Percentiles rank a stretch among this genome's conserved stretches.
Conservation (phyloP, 441 rosid genomes). For the Bruguiera hainesii region DNA sequence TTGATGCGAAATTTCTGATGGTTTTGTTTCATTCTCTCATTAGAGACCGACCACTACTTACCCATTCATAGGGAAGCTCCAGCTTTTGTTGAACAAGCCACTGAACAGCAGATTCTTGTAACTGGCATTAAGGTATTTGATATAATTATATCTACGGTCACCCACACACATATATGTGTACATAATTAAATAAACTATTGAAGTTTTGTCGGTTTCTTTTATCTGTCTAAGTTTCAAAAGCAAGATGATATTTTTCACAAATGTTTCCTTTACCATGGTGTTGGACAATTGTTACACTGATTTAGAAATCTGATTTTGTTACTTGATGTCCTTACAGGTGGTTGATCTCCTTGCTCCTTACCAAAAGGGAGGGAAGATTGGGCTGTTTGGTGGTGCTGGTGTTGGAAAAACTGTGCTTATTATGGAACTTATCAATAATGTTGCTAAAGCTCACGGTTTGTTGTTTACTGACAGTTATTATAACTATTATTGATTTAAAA, state of each 20-base stretch:
- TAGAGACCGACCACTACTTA: slow-evolving; percentile 82
- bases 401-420: slow-evolving; percentile 96
- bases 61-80: slow-evolving; percentile 98
- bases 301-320: not conserved
- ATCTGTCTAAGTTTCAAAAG: no score
- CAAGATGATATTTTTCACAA: no score
- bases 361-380: slow-evolving; percentile 95
- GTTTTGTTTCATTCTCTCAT: slow-evolving; percentile 6
- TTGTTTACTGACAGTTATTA: not conserved
- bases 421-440: slow-evolving; percentile 96
- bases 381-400: slow-evolving; percentile 97
- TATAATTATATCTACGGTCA: not conserved
- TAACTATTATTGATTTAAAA: not conserved
- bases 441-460: slow-evolving; percentile 96
- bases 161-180: not conserved
- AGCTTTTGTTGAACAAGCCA: slow-evolving; percentile 83
- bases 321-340: slow-evolving; percentile 36
- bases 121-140: slow-evolving; percentile 84
- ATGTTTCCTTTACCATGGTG: no score
- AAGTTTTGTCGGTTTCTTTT: no score
- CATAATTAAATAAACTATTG: no score
- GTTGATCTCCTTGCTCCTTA: slow-evolving; percentile 92
- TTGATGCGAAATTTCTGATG: slow-evolving; percentile 1
- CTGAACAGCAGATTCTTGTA: slow-evolving; percentile 90
- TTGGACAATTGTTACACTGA: not conserved